Conservation (phyloP, 2,329 filamentous ascomycete species). For the Neofusicoccum sp. region DNA sequence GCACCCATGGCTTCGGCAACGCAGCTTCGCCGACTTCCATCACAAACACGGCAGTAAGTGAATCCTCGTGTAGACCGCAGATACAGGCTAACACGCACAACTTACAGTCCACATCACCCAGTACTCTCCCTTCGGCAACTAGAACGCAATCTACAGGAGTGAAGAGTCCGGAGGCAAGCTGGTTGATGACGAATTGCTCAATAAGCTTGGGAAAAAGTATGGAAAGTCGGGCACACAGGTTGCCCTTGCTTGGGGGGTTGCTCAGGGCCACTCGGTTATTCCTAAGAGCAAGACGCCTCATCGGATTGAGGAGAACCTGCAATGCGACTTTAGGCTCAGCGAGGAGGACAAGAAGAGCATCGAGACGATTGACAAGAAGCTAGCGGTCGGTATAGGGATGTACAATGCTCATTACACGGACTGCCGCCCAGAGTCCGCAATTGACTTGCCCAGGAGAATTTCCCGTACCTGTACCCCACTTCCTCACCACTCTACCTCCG, state of each 20-base stretch:
- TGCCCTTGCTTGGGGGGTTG: conserved; percentile 85
- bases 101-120: conserved; percentile 76
- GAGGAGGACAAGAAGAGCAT: conserved; percentile 54
- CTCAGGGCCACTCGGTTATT: conserved; percentile 76
- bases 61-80: conserved; percentile 69
- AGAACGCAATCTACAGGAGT: conserved; percentile 63
- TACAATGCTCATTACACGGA: conserved; percentile 62
- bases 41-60: conserved; percentile 54
- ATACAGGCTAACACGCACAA: conserved; percentile 68
- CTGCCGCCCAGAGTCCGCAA: conserved; percentile 59
- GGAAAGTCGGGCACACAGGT: conserved; percentile 79
- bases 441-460: too few species aligned
- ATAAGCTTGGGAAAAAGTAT: conserved; percentile 68
- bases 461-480: too few species aligned
- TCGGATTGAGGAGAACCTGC: conserved; percentile 35
- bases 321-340: conserved; percentile 60
- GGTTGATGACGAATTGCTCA: conserved; percentile 68
- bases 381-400: conserved; percentile 38
- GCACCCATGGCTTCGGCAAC: conserved; percentile 58
- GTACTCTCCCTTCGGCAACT: conserved; percentile 82
- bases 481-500: too few species aligned
- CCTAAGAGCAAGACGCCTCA: conserved; percentile 60
- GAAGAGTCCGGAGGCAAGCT: conserved; percentile 66
- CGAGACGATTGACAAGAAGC: conserved; percentile 59
- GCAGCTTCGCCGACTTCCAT: conserved; percentile 52